These are phyloP conservation scores for Elsinoe australis DNA, from an alignment of 2,329 filamentous ascomycete genomes.

Conservation along the genomic window DNA sequence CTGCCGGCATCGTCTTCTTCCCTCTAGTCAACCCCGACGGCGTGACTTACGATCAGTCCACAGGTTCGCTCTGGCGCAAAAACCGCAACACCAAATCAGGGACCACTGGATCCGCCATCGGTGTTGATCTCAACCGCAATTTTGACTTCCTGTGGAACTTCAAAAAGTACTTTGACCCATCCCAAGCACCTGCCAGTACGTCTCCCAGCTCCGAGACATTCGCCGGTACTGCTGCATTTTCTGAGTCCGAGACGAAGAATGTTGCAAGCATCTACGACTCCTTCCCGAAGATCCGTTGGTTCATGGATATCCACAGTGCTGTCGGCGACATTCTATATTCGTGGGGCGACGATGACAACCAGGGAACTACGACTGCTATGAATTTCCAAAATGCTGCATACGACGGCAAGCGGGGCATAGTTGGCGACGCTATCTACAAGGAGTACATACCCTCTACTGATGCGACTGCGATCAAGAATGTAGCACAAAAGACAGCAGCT, in stretches of 20 bases:
- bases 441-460: constrained; percentile 36
- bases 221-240: constrained; percentile 46
- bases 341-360: constrained; percentile 51
- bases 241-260: constrained; percentile 51
- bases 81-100: constrained; percentile 44
- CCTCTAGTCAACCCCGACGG: constrained; percentile 51
- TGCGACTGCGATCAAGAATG: constrained; percentile 29
- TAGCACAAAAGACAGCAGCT: constrained; percentile 30
- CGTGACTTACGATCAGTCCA: constrained; percentile 45
- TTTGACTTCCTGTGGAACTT: constrained; percentile 54
- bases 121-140: constrained; percentile 51
- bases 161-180: constrained; percentile 38
- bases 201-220: constrained; percentile 43
- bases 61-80: constrained; percentile 49
- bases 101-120: constrained; percentile 31
- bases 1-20: constrained; percentile 47
- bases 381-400: constrained; percentile 49
- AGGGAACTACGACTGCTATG: constrained; percentile 39
- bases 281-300: constrained; percentile 48
- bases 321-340: constrained; percentile 47
- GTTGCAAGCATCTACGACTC: constrained; percentile 47
- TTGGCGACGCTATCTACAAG: constrained; percentile 46
- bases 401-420: constrained; percentile 45
- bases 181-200: constrained; percentile 36
- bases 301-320: constrained; percentile 52